Evolutionary conservation across 441 rosid genomes (phyloP).

Genomic region (Syzygium malaccense): DNA sequence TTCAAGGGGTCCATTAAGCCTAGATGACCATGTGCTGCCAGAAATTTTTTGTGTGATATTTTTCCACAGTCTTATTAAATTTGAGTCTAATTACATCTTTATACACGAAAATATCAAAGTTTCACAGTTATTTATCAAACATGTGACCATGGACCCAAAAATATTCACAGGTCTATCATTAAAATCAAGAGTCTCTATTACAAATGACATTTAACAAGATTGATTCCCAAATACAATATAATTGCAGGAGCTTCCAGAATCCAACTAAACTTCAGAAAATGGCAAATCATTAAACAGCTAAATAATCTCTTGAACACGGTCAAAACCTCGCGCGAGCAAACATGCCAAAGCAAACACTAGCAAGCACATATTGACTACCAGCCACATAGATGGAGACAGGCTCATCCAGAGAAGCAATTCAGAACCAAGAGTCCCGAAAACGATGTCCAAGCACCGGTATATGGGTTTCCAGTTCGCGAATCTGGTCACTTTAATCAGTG

Average conservation of each 20-base stretch:
- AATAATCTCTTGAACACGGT: not conserved
- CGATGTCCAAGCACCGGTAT: not conserved
- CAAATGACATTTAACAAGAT: not conserved
- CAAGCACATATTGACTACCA: not conserved
- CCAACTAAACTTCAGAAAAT: not conserved
- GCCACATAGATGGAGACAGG: not conserved
- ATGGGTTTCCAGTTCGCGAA: rapidly evolving
- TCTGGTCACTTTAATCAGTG: not conserved
- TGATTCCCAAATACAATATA: not conserved
- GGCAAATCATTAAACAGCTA: not conserved
- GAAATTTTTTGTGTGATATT: not conserved
- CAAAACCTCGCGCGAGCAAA: rapidly evolving
- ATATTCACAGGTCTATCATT: not conserved
- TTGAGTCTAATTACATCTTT: not conserved
- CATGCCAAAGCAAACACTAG: not conserved
- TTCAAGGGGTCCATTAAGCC: not conserved
- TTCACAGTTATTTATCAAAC: not conserved
- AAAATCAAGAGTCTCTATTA: not conserved
- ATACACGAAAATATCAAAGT: not conserved
- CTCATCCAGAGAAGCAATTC: not conserved
- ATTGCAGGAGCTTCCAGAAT: not conserved
- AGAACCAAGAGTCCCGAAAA: not conserved
- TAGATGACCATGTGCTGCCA: not conserved
- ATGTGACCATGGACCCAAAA: not conserved
- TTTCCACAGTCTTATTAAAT: not conserved